Percentiles rank a stretch among this genome's conserved stretches.
phyloP scores from a whole-genome alignment of 768 basidiomycete genomes.

The Lactarius akahatsu region DNA sequence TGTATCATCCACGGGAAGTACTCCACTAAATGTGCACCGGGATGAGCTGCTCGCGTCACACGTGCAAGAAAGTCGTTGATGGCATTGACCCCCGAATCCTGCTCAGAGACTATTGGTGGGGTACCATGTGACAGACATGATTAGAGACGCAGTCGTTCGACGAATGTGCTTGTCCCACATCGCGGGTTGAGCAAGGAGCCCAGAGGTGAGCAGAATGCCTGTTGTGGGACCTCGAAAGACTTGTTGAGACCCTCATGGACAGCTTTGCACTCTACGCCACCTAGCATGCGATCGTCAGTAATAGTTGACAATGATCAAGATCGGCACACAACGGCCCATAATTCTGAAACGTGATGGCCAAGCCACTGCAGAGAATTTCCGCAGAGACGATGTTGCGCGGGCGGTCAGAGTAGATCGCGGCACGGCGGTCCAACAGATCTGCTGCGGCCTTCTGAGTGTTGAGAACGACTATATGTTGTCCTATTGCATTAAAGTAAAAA shows the following conservation, averaged over 20 bases:
- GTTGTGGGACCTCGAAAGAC: conserved; percentile 16
- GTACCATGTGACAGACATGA: conserved; percentile 26
- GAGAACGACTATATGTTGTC: conserved; percentile 30
- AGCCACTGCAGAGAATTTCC: conserved; percentile 23
- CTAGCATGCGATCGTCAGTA: conserved; percentile 8
- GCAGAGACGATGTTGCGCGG: conserved; percentile 25
- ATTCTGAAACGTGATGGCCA: conserved; percentile 23
- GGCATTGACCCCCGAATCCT: conserved; percentile 16
- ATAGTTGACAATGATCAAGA: background rate
- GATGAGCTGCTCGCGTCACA: conserved; percentile 23
- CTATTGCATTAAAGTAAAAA: conserved; percentile 27
- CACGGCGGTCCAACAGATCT: conserved; percentile 31
- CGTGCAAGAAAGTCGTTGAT: conserved; percentile 26
- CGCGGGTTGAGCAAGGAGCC: conserved; percentile 17
- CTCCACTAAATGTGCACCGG: conserved; percentile 28
- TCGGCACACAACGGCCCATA: conserved; percentile 23
- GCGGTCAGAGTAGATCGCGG: conserved; percentile 26
- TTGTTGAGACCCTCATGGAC: conserved; percentile 23
- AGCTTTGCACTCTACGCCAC: conserved; percentile 26
- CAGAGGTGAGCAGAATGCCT: conserved; percentile 21
- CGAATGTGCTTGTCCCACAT: conserved; percentile 22
- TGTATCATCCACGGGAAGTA: conserved; percentile 30
- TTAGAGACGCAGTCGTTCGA: conserved; percentile 23
- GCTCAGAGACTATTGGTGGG: conserved; percentile 18
- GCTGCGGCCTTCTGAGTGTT: conserved; percentile 31